Evolutionary conservation across 2,329 filamentous ascomycete genomes (phyloP), one percentile per base, ranked within the genome.

Genomic region (Xylariaceae sp.): DNA sequence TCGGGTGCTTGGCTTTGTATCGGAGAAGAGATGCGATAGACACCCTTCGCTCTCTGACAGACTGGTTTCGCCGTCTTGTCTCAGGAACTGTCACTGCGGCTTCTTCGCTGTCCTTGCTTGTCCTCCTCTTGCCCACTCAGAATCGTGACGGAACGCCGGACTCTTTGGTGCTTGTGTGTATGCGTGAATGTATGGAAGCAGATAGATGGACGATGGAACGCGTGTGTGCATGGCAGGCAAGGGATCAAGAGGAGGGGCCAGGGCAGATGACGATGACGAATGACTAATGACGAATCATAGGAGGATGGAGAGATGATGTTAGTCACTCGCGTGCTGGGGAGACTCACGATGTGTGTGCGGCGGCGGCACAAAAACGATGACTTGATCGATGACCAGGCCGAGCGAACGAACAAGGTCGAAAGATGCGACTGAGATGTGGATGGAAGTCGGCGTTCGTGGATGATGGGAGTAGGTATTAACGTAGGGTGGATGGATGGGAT

Each of bases 191-290:
- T 15, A 44, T 34, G 53, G 44, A 30, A 39, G 37, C 6, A 10
- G 23, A 34, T 30, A n/a, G 17, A 45, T 17, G 15, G n/a, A 55
- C 7, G 15, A 45, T 44, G 34, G 15, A 58, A 30, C 37, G 18
- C 10, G 23, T 37, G 18, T 30, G 30, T 15, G 23, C 23, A 50
- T 50, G 48, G 48, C 11, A 15, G 10, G 41, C 11, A 47, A 48
- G 30, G 41, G 45, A 45, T 47, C 6, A 23, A 44, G 54, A 35
- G 41, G 51, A 34, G 37, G 50, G 55, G 54, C 47, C 47, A 11
- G 23, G 47, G 34, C 55, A 59, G 61, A 56, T 63, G 61, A 63
- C 61, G 30, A 62, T 60, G 58, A 54, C 53, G 61, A 57, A 59
- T 58, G 59, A 61, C 58, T 35, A 50, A 55, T 60, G 59, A 52